A percentile compares a stretch with the other conserved stretches of the same genome.
Conservation (phyloP, 2,329 filamentous ascomycete genomes). For the Colletotrichum liaoningense region DNA sequence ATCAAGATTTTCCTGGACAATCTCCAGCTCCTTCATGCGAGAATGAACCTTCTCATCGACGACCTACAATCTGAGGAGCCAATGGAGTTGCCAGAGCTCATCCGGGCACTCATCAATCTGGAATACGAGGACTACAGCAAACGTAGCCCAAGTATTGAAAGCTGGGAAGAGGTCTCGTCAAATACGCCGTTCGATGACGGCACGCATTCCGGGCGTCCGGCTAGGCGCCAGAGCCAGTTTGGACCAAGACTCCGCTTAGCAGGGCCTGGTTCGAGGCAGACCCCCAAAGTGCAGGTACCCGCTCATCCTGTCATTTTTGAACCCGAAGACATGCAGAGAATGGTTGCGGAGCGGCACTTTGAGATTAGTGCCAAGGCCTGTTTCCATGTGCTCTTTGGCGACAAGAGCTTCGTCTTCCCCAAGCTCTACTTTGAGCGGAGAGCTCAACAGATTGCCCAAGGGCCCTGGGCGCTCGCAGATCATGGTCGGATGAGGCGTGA, state of each 20-base stretch:
- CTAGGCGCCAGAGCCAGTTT: conserved; percentile 47
- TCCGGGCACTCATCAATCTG: conserved; percentile 79
- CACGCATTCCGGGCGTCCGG: conserved; percentile 54
- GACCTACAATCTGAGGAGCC: conserved; percentile 80
- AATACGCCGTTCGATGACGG: conserved; percentile 71
- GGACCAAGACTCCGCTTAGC: conserved; percentile 49
- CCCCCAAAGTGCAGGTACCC: conserved; percentile 83
- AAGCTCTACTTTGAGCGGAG: conserved; percentile 87
- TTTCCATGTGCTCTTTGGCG: conserved; percentile 96
- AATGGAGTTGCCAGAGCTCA: conserved; percentile 74
- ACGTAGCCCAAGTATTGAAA: conserved; percentile 81
- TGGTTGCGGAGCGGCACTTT: conserved; percentile 84
- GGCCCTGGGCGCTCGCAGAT: conserved; percentile 82
- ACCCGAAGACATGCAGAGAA: conserved; percentile 81
- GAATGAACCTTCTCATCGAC: conserved; percentile 87
- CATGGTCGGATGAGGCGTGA: conserved; percentile 79
- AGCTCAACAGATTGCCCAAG: conserved; percentile 84
- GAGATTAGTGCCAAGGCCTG: conserved; percentile 93
- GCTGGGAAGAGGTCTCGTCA: conserved; percentile 86
- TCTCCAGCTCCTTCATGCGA: conserved; percentile 81
- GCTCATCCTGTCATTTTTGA: conserved; percentile 84
- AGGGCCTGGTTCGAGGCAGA: conserved; percentile 24
- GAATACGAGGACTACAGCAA: conserved; percentile 72
- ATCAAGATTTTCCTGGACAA: conserved; percentile 96
- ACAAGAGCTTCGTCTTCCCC: conserved; percentile 95